Base-by-base conservation (phyloP, 2,329 filamentous ascomycete species). In the Colletotrichum neosansevieriae region DNA sequence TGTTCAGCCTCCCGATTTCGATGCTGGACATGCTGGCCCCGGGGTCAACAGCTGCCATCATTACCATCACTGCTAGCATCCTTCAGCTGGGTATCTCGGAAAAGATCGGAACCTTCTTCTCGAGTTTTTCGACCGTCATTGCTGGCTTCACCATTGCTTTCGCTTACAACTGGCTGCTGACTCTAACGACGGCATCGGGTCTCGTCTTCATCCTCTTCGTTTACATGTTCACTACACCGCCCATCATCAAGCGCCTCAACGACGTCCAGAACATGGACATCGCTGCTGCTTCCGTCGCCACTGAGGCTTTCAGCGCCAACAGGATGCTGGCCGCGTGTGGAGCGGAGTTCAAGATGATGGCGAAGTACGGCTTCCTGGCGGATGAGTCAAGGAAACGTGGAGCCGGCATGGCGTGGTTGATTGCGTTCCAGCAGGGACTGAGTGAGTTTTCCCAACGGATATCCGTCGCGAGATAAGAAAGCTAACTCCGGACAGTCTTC, bases 41-140 rank as follows among this genome's bases (percentile, higher is more conserved):
- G 0, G 85, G 85, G 15, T 81, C 82, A 15, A 83, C 85, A n/a
- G 81, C 83, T 0, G 83, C 82, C 45, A 82, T 84, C 1, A 85
- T 88, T 71, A 87, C 85, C 0, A 81, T 81, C 0, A 82, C 83
- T 0, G 81, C 84, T 36, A 87, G 87, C 70, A 82, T 82, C 0
- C 80, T 88, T 11, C 86, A 88, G 64, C 77, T 84, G 29, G 85
- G 84, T 17, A 82, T 87, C n/a, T 86, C 85, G 0, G 85, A 87
- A 70, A 83, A 84, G 60, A 75, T 88, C 5, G 79, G 79, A 2
- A 76, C 75, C 2, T 75, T 85, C 1, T 76, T 85, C 34, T 79
- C 83, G 58, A 79, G 77, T 2, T 58, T 81, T 2, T 75, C 82
- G 2, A 73, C 83, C 2, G 72, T 84, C 5, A 71, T 83, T 6